Base-by-base conservation (phyloP, 164 flowering plant species). In the Chloranthus sessilifolius region DNA sequence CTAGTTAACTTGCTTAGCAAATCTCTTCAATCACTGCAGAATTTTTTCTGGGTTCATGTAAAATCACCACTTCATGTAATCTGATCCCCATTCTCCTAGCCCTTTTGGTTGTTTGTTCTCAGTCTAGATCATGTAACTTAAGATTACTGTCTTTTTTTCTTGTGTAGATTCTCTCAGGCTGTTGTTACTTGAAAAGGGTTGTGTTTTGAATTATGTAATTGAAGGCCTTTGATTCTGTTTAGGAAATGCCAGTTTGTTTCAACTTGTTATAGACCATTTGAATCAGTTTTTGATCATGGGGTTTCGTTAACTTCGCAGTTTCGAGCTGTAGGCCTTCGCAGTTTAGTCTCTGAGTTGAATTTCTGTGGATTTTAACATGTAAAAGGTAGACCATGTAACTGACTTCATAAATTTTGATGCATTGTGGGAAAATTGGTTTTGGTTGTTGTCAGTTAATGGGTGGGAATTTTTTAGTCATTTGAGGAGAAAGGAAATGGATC, bases 401-500 rank as follows among this genome's bases (percentile, higher is more conserved):
- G 48, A 43, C 24, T 47, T 59, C 47, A 29, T 41, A 10, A 21
- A 9, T 28, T 51, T 12, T 42, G 28, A 53, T 44, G 50, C 53
- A 52, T 47, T 61, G 63, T 53, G 29, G 43, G n/a, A n/a, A n/a
- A n/a, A n/a, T n/a, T n/a, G n/a, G n/a, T n/a, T n/a, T n/a, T 40
- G 41, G 36, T 25, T 28, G 22, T 34, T 25, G 25, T 57, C 21
- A 10, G 17, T 36, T 33, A 55, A 44, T 22, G 22, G 58, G 30
- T 51, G 59, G 45, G 16, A 36, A 36, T 17, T 46, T 46, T 15
- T 16, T 46, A 3, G 2, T 41, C 1, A 2, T 3, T 54, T 43
- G 49, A 52, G 44, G 35, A 44, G 34, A 23, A 42, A 55, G 55
- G 41, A 49, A 53, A 74, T 80, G 85, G 72, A 68, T 69, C 68